A percentile compares a stretch with the other conserved stretches of the same genome.
Conservation (phyloP, 257 asterid species). For the Capsicum rhomboideum region DNA sequence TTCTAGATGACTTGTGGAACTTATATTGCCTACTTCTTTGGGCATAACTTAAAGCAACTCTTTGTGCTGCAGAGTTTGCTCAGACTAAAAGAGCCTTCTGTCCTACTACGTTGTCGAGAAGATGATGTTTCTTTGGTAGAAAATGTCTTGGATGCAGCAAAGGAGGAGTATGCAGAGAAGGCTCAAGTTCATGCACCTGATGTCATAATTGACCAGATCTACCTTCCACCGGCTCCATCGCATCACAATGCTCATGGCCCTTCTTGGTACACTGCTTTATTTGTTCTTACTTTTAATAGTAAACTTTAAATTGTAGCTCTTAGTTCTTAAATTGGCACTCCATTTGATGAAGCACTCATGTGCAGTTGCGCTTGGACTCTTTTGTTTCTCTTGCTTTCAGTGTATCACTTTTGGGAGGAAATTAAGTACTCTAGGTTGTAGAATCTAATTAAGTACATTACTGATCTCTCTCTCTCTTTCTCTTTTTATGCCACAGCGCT, state of each 20-base stretch:
- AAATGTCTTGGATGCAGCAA: conserved; percentile 53
- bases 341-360: neutral
- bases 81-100: conserved; percentile 87
- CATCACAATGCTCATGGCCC: conserved; percentile 46
- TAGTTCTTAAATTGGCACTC: neutral
- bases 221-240: conserved; percentile 86
- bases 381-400: neutral
- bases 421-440: neutral
- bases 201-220: conserved; percentile 46
- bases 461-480: neutral
- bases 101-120: conserved; percentile 77
- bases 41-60: neutral
- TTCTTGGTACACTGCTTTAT: conserved; percentile 42
- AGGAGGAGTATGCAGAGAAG: conserved; percentile 67
- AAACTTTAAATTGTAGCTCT: neutral
- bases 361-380: neutral
- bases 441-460: neutral
- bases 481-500: conserved; percentile 31
- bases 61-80: conserved; percentile 57
- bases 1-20: neutral
- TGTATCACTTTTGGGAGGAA: neutral
- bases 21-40: neutral
- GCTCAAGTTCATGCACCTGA: conserved; percentile 63
- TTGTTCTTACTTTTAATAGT: neutral
- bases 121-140: conserved; percentile 47